phyloP scores from a whole-genome alignment of 306 rosid species.

The Casuarina equisetifolia region DNA sequence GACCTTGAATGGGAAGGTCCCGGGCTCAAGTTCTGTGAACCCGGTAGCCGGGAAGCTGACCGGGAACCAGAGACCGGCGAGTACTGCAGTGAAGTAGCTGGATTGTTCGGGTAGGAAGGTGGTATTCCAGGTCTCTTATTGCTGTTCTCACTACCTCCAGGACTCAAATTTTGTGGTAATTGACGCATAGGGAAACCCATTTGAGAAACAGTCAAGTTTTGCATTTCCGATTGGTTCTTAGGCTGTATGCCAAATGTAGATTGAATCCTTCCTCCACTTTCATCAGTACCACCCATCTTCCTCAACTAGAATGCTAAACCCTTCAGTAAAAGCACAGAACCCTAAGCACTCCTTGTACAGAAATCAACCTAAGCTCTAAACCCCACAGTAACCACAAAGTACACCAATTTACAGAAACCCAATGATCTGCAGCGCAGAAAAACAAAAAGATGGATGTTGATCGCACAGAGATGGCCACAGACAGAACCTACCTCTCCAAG shows the following conservation, averaged over 20 bases:
- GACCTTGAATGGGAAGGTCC: constrained; percentile 67
- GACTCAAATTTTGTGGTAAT: constrained; percentile 36
- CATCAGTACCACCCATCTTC: constrained; percentile 60
- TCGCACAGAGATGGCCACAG: background rate
- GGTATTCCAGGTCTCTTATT: constrained; percentile 66
- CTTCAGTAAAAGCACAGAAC: background rate
- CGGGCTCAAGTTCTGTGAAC: constrained; percentile 48
- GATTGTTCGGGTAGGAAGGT: constrained; percentile 56
- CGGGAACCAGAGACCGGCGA: constrained; percentile 40
- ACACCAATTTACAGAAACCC: background rate
- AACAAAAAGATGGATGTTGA: background rate
- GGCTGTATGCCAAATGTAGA: constrained; percentile 39
- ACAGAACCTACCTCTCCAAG: constrained; percentile 4
- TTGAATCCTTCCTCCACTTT: constrained; percentile 32
- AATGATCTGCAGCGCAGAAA: background rate
- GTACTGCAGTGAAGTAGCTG: constrained; percentile 38
- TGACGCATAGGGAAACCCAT: constrained; percentile 36
- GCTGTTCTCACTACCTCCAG: constrained; percentile 35
- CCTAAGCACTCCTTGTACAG: background rate
- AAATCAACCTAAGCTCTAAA: background rate
- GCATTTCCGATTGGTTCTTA: constrained; percentile 37
- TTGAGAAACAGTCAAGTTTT: constrained; percentile 39
- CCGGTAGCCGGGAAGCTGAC: constrained; percentile 37
- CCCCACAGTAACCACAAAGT: background rate
- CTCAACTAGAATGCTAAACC: constrained; percentile 8